A percentile compares a stretch with the other conserved stretches of the same genome.
Conservation (phyloP, 1,284 basidiomycete species). For the Cryptococcus deneoformans region DNA sequence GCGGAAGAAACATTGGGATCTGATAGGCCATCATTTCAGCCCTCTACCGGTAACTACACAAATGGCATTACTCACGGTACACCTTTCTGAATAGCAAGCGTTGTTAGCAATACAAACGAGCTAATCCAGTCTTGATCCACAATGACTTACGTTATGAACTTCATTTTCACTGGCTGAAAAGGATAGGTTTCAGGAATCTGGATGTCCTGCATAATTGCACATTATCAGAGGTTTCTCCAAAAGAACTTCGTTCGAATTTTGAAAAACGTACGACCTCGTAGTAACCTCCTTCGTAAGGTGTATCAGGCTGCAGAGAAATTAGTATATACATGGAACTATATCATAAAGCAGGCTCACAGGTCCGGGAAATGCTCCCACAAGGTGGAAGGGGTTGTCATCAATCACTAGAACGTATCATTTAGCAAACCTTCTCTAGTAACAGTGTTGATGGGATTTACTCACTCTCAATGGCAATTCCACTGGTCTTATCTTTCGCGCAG, state of each 20-base stretch:
- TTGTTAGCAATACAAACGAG: constrained; percentile 5
- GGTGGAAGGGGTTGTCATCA: constrained; percentile 77
- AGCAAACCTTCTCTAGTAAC: too few relatives aligned
- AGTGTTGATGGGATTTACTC: constrained; percentile 4
- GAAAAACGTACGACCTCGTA: constrained; percentile 77
- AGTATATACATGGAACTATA: not conserved
- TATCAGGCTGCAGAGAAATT: constrained; percentile 55
- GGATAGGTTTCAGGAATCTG: constrained; percentile 93
- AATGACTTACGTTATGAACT: constrained; percentile 71
- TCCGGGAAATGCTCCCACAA: constrained; percentile 86
- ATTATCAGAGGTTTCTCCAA: not conserved
- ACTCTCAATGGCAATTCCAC: constrained; percentile 72
- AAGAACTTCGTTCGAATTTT: not conserved
- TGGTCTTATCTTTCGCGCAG: constrained; percentile 79
- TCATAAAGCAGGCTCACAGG: constrained; percentile 56
- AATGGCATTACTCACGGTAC: constrained; percentile 62
- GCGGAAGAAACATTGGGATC: constrained; percentile 90
- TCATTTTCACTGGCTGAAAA: constrained; percentile 98
- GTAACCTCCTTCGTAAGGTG: constrained; percentile 88
- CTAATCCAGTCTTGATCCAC: not conserved
- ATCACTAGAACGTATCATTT: constrained; percentile 54
- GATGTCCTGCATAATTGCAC: constrained; percentile 66
- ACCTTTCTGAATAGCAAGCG: constrained; percentile 59
- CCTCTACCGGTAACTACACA: too few relatives aligned
- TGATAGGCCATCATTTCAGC: constrained; percentile 15